Percentiles rank a stretch among this genome's conserved stretches.
Evolutionary conservation across 768 basidiomycete genomes (phyloP).

Genomic region (Mycena amicta): DNA sequence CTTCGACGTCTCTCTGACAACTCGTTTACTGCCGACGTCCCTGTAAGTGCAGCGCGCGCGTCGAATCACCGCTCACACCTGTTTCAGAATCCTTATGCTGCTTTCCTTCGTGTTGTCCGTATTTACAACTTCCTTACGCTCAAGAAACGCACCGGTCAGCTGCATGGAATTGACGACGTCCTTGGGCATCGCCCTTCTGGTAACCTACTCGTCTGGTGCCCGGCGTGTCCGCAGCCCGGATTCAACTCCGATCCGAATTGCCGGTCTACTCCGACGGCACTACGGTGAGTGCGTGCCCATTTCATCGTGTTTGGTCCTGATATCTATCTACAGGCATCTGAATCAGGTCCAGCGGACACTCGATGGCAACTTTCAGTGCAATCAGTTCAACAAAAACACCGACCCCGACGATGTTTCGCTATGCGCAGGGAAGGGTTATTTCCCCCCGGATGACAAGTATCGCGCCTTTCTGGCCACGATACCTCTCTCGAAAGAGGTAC

Average conservation of each 20-base stretch:
- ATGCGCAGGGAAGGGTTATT: slow-evolving; percentile 15
- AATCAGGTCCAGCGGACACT: slow-evolving; percentile 16
- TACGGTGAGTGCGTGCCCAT: no score
- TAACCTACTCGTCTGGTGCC: slow-evolving; percentile 5
- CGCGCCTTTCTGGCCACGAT: slow-evolving; percentile 16
- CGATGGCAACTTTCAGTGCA: slow-evolving; percentile 27
- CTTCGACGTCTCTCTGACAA: slow-evolving; percentile 6
- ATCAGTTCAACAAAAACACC: slow-evolving; percentile 23
- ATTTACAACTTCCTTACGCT: background rate
- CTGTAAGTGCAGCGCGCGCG: background rate
- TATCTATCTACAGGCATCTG: slow-evolving; percentile 21
- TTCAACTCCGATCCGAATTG: slow-evolving; percentile 5
- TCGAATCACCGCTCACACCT: background rate
- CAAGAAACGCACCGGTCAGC: slow-evolving; percentile 1
- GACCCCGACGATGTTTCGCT: slow-evolving; percentile 27
- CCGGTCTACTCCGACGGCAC: background rate
- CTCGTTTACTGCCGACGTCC: slow-evolving; percentile 4
- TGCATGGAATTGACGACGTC: slow-evolving; percentile 3
- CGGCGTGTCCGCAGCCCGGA: slow-evolving; percentile 8
- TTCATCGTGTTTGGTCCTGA: no score
- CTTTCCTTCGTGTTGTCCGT: background rate
- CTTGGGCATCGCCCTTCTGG: slow-evolving; percentile 4
- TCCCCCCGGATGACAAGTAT: slow-evolving; percentile 18
- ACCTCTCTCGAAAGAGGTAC: slow-evolving; percentile 13
- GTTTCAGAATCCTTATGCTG: slow-evolving; percentile 3